Base-by-base conservation (phyloP, 2,329 filamentous ascomycete species). In the Venturia effusa region DNA sequence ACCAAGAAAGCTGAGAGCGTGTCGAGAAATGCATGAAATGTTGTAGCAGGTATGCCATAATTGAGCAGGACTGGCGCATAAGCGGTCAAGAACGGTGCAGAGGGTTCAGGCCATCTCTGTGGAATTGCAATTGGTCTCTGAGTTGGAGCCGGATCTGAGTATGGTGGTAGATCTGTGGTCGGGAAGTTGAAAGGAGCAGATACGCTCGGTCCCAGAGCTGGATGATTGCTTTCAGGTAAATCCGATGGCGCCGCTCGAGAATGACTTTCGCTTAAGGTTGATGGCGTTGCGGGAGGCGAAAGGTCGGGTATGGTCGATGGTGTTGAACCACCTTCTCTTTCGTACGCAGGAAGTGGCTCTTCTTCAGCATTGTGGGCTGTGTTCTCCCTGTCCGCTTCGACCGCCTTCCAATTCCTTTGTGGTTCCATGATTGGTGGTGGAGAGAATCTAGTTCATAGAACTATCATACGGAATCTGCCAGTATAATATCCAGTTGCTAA, bases 1-100 rank as follows among this genome's bases (percentile, higher is more conserved):
- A 74, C 73, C 6, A 81, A 72, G 64, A 81, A 81, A 1, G 76
- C 79, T 0, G 79, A 81, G 1, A 79, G 68, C 8, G 79, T 79
- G 22, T 65, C 43, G 2, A 74, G 66, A 67, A 75, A 74, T 7
- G 67, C 67, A 1, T 57, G 40, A 68, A 71, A 74, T 0, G 80
- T 61, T 19, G 32, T 30, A 22, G 62, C 32, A 24, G 62, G 54
- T 22, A 64, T 64, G 5, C 62, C 62, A 62, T 64, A 61, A 11
- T 61, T 48, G 24, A 64, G 57, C 15, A 64, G 41, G 8, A 40
- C n/a, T 24, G 62, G 62, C n/a, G 62, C 37, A 51, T 64, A 64
- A 11, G 62, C 55, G 11, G 51, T 5, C 30, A 64, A 24, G 27
- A 64, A 64, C 6, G 62, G 62, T 17, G 62, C 37, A 15, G 62